Evolutionary conservation across 306 rosid genomes (phyloP).

Genomic region (Acacia acuminata): DNA sequence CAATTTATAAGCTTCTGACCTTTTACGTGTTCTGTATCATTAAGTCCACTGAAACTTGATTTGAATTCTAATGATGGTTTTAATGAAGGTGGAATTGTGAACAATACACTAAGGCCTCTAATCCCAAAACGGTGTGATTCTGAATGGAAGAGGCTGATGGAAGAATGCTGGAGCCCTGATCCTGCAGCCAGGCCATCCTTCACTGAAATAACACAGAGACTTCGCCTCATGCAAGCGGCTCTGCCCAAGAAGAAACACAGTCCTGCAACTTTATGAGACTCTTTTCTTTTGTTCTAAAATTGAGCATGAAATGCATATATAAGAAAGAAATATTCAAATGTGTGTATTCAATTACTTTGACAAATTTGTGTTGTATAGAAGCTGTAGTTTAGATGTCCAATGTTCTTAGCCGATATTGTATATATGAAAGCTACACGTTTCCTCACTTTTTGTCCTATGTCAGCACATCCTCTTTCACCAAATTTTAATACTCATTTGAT

Average conservation of each 20-base stretch:
- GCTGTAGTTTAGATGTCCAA: constrained; percentile 29
- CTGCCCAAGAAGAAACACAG: constrained; percentile 56
- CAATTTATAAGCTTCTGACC: not conserved
- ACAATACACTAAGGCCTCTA: constrained; percentile 78
- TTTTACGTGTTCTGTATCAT: not conserved
- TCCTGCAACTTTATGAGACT: constrained; percentile 36
- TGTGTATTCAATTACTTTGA: not conserved
- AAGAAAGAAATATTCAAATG: not conserved
- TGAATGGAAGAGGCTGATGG: constrained; percentile 85
- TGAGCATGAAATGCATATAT: constrained; percentile 38
- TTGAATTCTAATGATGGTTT: constrained; percentile 26
- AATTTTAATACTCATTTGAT: not conserved
- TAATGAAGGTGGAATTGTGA: constrained; percentile 84
- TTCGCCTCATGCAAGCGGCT: constrained; percentile 66
- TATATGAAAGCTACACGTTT: constrained; percentile 12
- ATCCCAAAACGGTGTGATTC: constrained; percentile 87
- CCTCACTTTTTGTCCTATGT: not conserved
- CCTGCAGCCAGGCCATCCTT: constrained; percentile 80
- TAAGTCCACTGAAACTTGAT: not conserved
- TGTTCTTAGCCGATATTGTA: constrained; percentile 14
- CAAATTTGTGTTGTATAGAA: constrained; percentile 37
- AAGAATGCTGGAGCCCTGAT: constrained; percentile 87
- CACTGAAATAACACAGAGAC: constrained; percentile 68
- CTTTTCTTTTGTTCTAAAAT: not conserved
- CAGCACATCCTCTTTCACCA: not conserved